Evolutionary conservation across 73 alveolate genomes (phyloP).

Genomic region (Tetrahymena elliotti): DNA sequence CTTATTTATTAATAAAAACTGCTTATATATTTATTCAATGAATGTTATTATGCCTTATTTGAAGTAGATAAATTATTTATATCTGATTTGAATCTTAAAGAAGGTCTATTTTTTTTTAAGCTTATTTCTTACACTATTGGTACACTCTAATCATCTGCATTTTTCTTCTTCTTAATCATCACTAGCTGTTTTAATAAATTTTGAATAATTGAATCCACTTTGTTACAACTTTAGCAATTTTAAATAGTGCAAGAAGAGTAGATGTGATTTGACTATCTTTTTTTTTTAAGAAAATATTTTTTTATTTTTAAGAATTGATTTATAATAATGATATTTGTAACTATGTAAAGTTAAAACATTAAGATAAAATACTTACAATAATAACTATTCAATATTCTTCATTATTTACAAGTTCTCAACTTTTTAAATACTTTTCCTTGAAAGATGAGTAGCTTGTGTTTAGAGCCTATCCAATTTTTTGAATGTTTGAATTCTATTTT

Average conservation of each 20-base stretch:
- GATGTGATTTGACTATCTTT: neutral
- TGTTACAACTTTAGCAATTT: neutral
- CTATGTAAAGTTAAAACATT: too few species aligned
- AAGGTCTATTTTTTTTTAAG: neutral
- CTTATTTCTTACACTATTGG: neutral
- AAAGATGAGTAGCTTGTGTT: neutral
- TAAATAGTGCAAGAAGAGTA: neutral
- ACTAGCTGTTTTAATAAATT: too few species aligned
- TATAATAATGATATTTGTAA: too few species aligned
- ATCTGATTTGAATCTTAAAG: neutral
- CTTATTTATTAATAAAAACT: neutral
- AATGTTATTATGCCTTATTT: too few species aligned
- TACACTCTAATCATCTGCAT: neutral
- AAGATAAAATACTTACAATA: neutral
- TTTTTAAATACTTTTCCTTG: neutral
- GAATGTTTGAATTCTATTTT: neutral
- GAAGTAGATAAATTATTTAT: too few species aligned
- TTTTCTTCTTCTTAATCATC: neutral
- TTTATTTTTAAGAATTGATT: too few species aligned
- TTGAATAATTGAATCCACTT: neutral
- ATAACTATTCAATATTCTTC: neutral
- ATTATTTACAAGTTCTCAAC: too few species aligned
- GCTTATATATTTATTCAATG: neutral
- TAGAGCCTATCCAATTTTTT: neutral
- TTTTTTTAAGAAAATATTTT: too few species aligned